phyloP scores from a whole-genome alignment of 768 basidiomycete genomes.

The Suillus variegatus region DNA sequence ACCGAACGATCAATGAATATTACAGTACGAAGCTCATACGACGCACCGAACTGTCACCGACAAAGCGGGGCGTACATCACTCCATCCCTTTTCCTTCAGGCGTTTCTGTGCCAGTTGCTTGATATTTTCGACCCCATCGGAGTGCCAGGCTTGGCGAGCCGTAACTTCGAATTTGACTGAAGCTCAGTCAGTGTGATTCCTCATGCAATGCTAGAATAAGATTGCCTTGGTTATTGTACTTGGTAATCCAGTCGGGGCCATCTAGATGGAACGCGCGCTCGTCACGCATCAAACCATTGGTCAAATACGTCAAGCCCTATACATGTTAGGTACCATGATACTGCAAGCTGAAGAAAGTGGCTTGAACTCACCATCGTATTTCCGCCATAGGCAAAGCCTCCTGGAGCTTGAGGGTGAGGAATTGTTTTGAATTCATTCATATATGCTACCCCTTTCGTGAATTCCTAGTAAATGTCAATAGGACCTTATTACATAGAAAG shows the following conservation, averaged over 20 bases:
- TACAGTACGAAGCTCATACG: neutral
- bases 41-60: slow-evolving; percentile 40
- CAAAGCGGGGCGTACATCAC: slow-evolving; percentile 33
- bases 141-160: slow-evolving; percentile 17
- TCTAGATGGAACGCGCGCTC: slow-evolving; percentile 25
- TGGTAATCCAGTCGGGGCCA: slow-evolving; percentile 17
- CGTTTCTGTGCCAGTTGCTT: slow-evolving; percentile 23
- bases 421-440: slow-evolving; percentile 4
- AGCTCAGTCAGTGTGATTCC: neutral
- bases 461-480: slow-evolving; percentile 7
- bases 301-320: slow-evolving; percentile 20
- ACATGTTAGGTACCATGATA: neutral
- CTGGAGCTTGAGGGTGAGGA: neutral
- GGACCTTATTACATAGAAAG: neutral
- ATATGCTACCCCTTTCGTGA: slow-evolving; percentile 6
- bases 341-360: neutral
- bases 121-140: slow-evolving; percentile 14
- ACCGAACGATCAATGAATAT: neutral
- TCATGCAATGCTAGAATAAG: slow-evolving; percentile 3
- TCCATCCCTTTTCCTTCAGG: slow-evolving; percentile 26
- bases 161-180: slow-evolving; percentile 16
- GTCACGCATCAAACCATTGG: slow-evolving; percentile 31
- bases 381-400: neutral
- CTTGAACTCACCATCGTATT: neutral
- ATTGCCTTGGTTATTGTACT: slow-evolving; percentile 25